phyloP scores from a whole-genome alignment of 2,329 filamentous ascomycete genomes.

The Xylariaceae sp. region DNA sequence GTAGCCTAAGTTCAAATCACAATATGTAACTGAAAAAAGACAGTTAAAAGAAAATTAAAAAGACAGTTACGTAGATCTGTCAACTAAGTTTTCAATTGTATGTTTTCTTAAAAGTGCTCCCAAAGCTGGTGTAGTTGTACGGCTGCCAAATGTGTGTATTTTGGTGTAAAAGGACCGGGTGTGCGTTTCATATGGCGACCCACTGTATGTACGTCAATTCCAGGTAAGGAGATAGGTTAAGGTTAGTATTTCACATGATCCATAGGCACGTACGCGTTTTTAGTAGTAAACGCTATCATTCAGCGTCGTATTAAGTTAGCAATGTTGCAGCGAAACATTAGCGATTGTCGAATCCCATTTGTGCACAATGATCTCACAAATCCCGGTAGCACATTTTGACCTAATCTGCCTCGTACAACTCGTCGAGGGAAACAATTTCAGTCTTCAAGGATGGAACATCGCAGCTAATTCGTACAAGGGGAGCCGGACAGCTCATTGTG shows the following conservation, averaged over 20 bases:
- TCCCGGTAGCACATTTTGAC: background rate
- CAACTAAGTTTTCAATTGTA: too few relatives aligned
- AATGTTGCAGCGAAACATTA: background rate
- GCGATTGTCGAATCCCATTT: background rate
- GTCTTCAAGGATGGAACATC: background rate
- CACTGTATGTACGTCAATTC: too few relatives aligned
- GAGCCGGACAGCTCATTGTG: background rate
- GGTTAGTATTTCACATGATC: too few relatives aligned
- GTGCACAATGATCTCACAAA: background rate
- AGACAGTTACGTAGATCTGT: too few relatives aligned
- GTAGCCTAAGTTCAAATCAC: too few relatives aligned
- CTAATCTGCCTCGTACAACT: background rate
- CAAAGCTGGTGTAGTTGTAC: too few relatives aligned
- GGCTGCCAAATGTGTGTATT: too few relatives aligned
- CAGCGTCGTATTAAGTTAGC: background rate
- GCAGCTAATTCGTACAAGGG: background rate
- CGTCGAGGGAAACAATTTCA: background rate
- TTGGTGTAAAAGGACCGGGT: too few relatives aligned
- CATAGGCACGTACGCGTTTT: background rate
- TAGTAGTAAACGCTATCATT: background rate
- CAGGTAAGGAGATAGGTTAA: background rate
- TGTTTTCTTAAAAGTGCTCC: too few relatives aligned
- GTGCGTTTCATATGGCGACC: too few relatives aligned
- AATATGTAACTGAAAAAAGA: too few relatives aligned
- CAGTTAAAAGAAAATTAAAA: too few relatives aligned